Percentiles rank a stretch among this genome's conserved stretches.
phyloP scores from a whole-genome alignment of 768 basidiomycete genomes.

The Boletus pseudopeckii region DNA sequence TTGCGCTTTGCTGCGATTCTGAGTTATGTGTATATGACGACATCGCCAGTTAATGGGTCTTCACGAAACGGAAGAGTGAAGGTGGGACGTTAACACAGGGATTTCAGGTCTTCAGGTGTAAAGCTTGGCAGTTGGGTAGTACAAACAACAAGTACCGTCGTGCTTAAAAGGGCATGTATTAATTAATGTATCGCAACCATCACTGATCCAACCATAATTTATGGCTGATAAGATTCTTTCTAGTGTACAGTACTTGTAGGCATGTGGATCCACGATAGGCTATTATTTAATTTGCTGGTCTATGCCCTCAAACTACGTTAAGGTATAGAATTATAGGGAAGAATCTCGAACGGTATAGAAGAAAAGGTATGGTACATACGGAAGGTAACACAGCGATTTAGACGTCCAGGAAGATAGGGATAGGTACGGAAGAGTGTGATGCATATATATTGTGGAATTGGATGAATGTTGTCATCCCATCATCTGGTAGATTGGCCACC shows the following conservation, averaged over 20 bases:
- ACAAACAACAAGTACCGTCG: neutral
- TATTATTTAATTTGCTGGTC: neutral
- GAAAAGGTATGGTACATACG: neutral
- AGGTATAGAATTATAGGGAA: neutral
- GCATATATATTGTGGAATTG: neutral
- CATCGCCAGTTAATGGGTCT: slow-evolving; percentile 5
- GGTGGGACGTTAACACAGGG: neutral
- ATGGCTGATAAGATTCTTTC: neutral
- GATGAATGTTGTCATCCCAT: neutral
- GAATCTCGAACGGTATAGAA: neutral
- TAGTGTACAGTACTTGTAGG: neutral
- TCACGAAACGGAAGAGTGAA: neutral
- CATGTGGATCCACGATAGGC: neutral
- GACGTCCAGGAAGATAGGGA: neutral
- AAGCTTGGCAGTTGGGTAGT: neutral
- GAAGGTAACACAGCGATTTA: neutral
- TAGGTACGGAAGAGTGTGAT: neutral
- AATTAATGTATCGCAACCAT: neutral
- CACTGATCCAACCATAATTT: neutral
- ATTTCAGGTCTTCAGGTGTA: neutral
- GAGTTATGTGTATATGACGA: slow-evolving; percentile 11
- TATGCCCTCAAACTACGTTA: neutral
- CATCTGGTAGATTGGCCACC: neutral
- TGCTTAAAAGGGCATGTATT: neutral
- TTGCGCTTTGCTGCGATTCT: slow-evolving; percentile 19